Evolutionary conservation across 495 filamentous ascomycete genomes (phyloP), one percentile per base, ranked within the genome.

Genomic region (Hypoxylon crocopeplum): DNA sequence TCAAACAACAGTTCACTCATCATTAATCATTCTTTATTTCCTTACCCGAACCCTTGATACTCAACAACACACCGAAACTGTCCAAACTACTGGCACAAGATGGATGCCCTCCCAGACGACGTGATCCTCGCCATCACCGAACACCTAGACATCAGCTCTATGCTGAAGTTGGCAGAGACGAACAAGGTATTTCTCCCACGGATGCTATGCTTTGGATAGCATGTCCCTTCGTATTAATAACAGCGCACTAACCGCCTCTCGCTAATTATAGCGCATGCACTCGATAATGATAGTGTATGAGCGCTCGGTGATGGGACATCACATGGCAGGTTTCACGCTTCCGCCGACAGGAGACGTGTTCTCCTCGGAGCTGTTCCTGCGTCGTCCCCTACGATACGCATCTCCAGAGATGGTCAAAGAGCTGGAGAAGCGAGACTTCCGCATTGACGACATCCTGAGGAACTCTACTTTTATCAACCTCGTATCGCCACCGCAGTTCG

Each of bases 111-210:
- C 0, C 50, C 53, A 11, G 7, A 1, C 17, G 70, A 74, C 1
- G n/a, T 74, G 16, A 7, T 69, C 20, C 62, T 77, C 17, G 24
- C 16, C 11, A 27, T 73, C n/a, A 70, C 65, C 8, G 54, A 70
- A 32, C 25, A 48, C 0, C 27, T 60, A 16, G 63, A 76, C 24
- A 11, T 63, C 16, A 25, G 48, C 10, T 64, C 69, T 0, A 20
- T 68, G 0, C 11, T 32, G 3, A n/a, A 48, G 7, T 44, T 75
- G 3, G 49, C 48, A 45, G 11, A 25, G 5, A 62, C 64, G 5
- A 69, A 48, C 46, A 67, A 65, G 27, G 24, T 41, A 52, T 36
- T n/a, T 13, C 16, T 33, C 13, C 2, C 40, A 33, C 19, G 0
- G 13, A 38, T 17, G 8, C 49, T n/a, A 27, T 40, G 19, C 33